Conservation (phyloP, 495 filamentous ascomycete species). For the Lindgomyces ingoldianus region DNA sequence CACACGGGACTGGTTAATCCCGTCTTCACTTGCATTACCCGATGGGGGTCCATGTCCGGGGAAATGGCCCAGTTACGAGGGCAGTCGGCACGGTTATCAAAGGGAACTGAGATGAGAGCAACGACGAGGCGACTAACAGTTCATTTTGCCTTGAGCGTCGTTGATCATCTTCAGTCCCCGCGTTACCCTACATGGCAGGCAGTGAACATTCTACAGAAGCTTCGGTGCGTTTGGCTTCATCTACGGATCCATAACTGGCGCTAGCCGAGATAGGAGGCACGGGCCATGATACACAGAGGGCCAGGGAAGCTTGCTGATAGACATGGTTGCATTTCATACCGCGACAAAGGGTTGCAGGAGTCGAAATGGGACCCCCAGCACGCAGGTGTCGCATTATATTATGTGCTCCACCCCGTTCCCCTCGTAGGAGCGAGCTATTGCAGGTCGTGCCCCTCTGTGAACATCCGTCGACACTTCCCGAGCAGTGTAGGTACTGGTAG, state of each 20-base stretch:
- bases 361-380: background rate
- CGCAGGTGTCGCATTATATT: background rate
- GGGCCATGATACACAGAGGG: constrained; percentile 4
- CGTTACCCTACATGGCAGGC: constrained; percentile 7
- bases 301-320: constrained; percentile 13
- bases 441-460: constrained; percentile 11
- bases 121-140: background rate
- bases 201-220: constrained; percentile 12
- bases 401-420: background rate
- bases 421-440: background rate
- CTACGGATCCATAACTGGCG: constrained; percentile 15
- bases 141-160: background rate
- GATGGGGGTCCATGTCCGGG: constrained; percentile 6
- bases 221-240: constrained; percentile 12
- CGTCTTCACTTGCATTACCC: constrained; percentile 19
- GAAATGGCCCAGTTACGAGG: background rate
- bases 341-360: constrained; percentile 2
- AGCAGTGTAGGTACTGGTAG: constrained; percentile 10
- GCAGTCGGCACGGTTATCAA: background rate
- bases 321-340: constrained; percentile 12
- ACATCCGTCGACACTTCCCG: background rate
- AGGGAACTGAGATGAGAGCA: background rate
- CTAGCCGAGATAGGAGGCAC: constrained; percentile 1
- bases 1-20: background rate
- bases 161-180: constrained; percentile 1